Conservation (phyloP, 352 stramenopile genomes). For the Pythium rhizo-oryzae region DNA sequence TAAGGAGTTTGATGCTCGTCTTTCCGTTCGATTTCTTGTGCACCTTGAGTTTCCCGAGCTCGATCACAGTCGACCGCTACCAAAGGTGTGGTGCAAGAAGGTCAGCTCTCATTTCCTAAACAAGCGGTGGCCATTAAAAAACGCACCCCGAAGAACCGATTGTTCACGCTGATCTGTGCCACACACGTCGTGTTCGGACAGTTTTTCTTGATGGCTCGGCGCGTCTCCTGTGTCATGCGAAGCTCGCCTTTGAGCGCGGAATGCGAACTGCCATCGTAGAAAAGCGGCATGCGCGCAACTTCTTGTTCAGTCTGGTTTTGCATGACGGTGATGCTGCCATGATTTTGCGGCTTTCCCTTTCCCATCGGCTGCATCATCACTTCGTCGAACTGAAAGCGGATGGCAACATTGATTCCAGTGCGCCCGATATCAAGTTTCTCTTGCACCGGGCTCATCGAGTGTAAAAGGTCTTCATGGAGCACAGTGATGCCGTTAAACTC, state of each 20-base stretch:
- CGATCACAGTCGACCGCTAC: slow-evolving; percentile 17
- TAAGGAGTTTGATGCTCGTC: slow-evolving; percentile 21
- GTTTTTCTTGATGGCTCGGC: slow-evolving; percentile 11
- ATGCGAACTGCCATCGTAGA: slow-evolving; percentile 8
- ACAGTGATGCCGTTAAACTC: slow-evolving; percentile 30
- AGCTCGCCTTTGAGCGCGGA: slow-evolving; percentile 17
- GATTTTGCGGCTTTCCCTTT: slow-evolving; percentile 15
- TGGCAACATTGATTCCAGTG: slow-evolving; percentile 14
- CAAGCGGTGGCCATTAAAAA: not conserved
- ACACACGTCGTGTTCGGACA: slow-evolving; percentile 23
- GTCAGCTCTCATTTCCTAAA: not conserved
- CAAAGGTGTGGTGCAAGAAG: not conserved
- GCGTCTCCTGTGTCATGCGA: slow-evolving; percentile 12
- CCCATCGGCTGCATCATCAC: slow-evolving; percentile 18
- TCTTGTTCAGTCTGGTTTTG: slow-evolving; percentile 22
- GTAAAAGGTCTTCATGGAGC: slow-evolving; percentile 25
- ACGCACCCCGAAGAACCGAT: slow-evolving; percentile 22
- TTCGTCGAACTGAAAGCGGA: slow-evolving; percentile 30
- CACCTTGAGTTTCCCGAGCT: slow-evolving; percentile 25
- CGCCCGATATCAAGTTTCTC: slow-evolving; percentile 25
- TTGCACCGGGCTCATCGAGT: slow-evolving; percentile 26
- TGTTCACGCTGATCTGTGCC: slow-evolving; percentile 21
- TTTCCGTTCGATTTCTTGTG: slow-evolving; percentile 22
- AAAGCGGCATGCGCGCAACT: slow-evolving; percentile 17
- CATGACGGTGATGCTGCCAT: slow-evolving; percentile 19